Conservation (phyloP, 2,329 filamentous ascomycete genomes). For the Colletotrichum lupini region DNA sequence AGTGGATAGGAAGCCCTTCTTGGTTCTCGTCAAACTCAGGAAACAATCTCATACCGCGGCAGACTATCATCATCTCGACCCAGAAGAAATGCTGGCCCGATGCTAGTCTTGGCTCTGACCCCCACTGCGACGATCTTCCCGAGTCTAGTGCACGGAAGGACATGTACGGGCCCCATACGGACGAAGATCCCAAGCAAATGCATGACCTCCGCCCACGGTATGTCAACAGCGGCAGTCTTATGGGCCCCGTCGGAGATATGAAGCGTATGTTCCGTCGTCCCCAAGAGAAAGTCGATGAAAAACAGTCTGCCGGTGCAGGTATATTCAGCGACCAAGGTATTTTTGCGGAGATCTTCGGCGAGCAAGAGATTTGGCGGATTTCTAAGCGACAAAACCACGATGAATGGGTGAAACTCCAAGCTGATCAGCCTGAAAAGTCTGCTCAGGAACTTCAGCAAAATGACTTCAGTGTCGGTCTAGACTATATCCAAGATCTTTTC, state of each 20-base stretch:
- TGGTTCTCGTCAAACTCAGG: neutral
- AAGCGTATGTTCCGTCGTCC: conserved; percentile 38
- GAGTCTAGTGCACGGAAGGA: conserved; percentile 38
- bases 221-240: conserved; percentile 45
- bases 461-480: conserved; percentile 43
- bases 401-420: neutral
- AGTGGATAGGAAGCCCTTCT: conserved; percentile 37
- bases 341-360: conserved; percentile 45
- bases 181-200: conserved; percentile 29
- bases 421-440: neutral
- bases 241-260: conserved; percentile 44
- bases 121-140: conserved; percentile 41
- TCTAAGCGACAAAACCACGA: neutral
- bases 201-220: conserved; percentile 42
- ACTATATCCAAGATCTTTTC: conserved; percentile 44
- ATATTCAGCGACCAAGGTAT: conserved; percentile 46
- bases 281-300: conserved; percentile 41
- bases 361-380: conserved; percentile 38
- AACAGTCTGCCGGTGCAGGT: conserved; percentile 19
- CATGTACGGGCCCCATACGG: conserved; percentile 40
- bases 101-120: conserved; percentile 33
- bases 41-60: conserved; percentile 39
- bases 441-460: conserved; percentile 20
- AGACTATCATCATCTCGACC: conserved; percentile 40
- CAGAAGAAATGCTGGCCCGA: conserved; percentile 41